Conservation (phyloP, 768 basidiomycete species). For the Trametes elegans region DNA sequence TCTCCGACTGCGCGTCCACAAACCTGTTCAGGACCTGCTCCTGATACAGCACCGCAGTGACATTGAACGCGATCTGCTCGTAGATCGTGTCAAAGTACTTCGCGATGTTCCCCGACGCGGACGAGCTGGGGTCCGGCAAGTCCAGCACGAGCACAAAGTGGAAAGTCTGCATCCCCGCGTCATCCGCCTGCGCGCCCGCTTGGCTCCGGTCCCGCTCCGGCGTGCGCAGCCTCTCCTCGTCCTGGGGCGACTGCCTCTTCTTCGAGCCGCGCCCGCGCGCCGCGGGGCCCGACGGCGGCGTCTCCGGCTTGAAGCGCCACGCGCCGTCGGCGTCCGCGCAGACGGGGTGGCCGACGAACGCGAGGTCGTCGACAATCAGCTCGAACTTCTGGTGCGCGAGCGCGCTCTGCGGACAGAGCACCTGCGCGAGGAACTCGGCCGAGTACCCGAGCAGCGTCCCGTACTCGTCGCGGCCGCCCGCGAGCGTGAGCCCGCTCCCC, state of each 20-base stretch:
- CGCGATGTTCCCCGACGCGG: constrained; percentile 69
- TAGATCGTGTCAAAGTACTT: constrained; percentile 88
- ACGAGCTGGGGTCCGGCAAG: constrained; percentile 86
- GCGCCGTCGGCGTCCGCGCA: constrained; percentile 68
- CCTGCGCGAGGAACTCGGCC: constrained; percentile 73
- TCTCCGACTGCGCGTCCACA: constrained; percentile 79
- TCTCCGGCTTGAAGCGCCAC: constrained; percentile 77
- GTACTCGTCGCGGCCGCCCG: constrained; percentile 46
- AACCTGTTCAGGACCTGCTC: constrained; percentile 87
- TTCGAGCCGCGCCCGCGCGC: constrained; percentile 58
- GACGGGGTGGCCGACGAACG: constrained; percentile 94
- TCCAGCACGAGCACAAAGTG: constrained; percentile 88
- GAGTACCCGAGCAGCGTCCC: constrained; percentile 78
- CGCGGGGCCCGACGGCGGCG: constrained; percentile 37
- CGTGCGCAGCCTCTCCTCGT: constrained; percentile 26
- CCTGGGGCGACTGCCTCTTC: constrained; percentile 35
- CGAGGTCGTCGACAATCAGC: constrained; percentile 85
- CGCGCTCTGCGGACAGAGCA: constrained; percentile 73
- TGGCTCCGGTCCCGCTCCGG: constrained; percentile 32
- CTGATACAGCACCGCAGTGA: constrained; percentile 90
- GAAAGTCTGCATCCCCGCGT: constrained; percentile 68
- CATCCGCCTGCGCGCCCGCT: neutral
- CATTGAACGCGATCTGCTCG: constrained; percentile 82
- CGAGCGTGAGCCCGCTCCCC: neutral
- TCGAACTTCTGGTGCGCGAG: constrained; percentile 96